These are phyloP conservation scores for Obba rivulosa DNA, from an alignment of 768 basidiomycete species.

Conservation along the genomic window DNA sequence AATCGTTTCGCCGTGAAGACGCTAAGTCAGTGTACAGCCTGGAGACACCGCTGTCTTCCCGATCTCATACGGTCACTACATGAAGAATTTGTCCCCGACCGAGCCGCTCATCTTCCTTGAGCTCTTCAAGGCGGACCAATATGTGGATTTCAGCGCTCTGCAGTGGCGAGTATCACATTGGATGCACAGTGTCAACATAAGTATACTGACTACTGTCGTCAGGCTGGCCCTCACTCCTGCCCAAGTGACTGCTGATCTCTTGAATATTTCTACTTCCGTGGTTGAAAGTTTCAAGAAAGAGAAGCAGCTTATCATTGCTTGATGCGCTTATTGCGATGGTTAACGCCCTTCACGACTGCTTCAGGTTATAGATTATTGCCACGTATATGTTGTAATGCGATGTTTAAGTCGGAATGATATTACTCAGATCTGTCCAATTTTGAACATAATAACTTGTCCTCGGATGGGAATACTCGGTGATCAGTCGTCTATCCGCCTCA, in stretches of 20 bases:
- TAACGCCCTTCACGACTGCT: too few species aligned
- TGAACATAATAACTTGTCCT: too few species aligned
- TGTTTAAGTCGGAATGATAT: too few species aligned
- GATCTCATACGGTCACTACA: constrained; percentile 19
- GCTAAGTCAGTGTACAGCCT: constrained; percentile 1
- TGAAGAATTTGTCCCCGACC: constrained; percentile 21
- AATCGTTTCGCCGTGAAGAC: not conserved
- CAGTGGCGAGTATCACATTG: constrained; percentile 10
- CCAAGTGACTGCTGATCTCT: constrained; percentile 20
- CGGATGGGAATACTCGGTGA: too few species aligned
- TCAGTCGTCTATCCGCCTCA: too few species aligned
- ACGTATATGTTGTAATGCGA: too few species aligned
- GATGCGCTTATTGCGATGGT: too few species aligned
- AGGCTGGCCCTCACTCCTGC: constrained; percentile 20
- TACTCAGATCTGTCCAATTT: too few species aligned
- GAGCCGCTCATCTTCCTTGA: constrained; percentile 23
- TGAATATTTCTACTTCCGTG: constrained; percentile 13
- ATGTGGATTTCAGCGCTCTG: constrained; percentile 21
- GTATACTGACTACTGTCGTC: not conserved
- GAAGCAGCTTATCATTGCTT: constrained; percentile 19
- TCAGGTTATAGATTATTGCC: too few species aligned
- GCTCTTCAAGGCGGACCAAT: constrained; percentile 21
- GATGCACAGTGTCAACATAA: not conserved
- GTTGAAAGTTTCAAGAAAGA: constrained; percentile 15
- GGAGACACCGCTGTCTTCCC: constrained; percentile 23